Evolutionary conservation across 495 filamentous ascomycete species (phyloP).

Genomic region (Filosporella fistucella): DNA sequence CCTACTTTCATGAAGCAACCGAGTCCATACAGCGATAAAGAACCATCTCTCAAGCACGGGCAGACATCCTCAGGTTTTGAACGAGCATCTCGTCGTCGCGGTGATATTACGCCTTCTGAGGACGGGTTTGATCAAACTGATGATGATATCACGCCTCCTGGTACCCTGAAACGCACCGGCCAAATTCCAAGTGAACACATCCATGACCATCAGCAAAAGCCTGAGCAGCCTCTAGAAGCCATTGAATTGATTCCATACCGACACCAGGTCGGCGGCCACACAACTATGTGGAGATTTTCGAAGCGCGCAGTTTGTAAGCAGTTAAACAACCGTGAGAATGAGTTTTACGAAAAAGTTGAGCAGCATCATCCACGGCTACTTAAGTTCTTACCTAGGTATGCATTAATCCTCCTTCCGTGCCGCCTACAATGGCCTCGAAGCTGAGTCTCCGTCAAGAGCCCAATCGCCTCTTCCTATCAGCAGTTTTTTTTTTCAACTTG

Average conservation of each 20-base stretch:
- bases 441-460: constrained; percentile 25
- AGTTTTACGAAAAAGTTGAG: constrained; percentile 97
- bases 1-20: no score
- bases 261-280: constrained; percentile 96
- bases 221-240: constrained; percentile 69
- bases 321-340: constrained; percentile 94
- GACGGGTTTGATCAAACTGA: no score
- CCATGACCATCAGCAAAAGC: constrained; percentile 38
- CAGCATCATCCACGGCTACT: constrained; percentile 82
- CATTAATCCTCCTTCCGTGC: constrained; percentile 21
- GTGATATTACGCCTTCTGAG: no score
- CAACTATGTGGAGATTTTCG: constrained; percentile 93
- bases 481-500: constrained; percentile 4
- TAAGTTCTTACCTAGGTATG: constrained; percentile 87
- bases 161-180: constrained; percentile 24
- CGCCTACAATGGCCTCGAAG: constrained; percentile 23
- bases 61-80: no score
- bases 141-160: constrained; percentile 25
- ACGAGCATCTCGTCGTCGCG: no score
- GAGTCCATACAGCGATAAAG: no score
- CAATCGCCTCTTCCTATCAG: background rate
- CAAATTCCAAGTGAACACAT: constrained; percentile 29
- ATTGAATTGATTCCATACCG: constrained; percentile 96
- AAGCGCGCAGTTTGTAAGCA: constrained; percentile 94
- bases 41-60: constrained; percentile 20